Base-by-base conservation (phyloP, 2,329 filamentous ascomycete species). In the Colletotrichum lupini region DNA sequence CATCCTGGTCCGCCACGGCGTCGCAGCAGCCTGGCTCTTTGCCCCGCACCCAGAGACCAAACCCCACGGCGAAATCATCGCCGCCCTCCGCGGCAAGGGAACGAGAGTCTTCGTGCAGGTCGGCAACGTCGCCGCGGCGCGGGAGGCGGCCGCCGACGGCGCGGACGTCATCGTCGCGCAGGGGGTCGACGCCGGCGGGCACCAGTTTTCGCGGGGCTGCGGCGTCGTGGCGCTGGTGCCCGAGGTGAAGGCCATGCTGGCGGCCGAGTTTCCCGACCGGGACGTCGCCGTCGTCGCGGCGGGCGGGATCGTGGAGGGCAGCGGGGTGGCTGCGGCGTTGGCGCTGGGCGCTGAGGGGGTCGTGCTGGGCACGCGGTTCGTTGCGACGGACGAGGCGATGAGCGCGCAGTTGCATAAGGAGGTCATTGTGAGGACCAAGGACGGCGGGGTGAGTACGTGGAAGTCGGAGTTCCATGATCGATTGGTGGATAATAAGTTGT, bases 21-120 rank as follows among this genome's bases (percentile, higher is more conserved):
- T 91, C 1, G 87, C 87, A 2, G 91, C 90, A 0, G 84, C 92
- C 9, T 94, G 92, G 92, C 85, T 94, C 59, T 93, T 93, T 77
- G 92, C 91, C 3, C 90, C 91, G 2, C 81, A 83, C 37, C 82
- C 83, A 5, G 79, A 85, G 19, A 78, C 83, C 24, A 81, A 83
- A 19, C 82, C 83, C 12, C 81, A 84, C 66, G 75, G 70, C 7
- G 76, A 68, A 63, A 82, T 87, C 56, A 81, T 87, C 46, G 73
- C 77, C 60, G 79, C 79, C 3, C 73, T 85, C 35, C 82, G 81
- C 70, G 76, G 77, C 5, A 63, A 75, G 5, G 81, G 77, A 53
- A 83, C 88, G 75, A 84, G 85, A 71, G 85, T 92, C 8, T 90
- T 91, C 79, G 85, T 92, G 1, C 91, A 93, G 78, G 85, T 92